phyloP scores from a whole-genome alignment of 2,329 filamentous ascomycete genomes.

The Dactylonectria macrodidyma region DNA sequence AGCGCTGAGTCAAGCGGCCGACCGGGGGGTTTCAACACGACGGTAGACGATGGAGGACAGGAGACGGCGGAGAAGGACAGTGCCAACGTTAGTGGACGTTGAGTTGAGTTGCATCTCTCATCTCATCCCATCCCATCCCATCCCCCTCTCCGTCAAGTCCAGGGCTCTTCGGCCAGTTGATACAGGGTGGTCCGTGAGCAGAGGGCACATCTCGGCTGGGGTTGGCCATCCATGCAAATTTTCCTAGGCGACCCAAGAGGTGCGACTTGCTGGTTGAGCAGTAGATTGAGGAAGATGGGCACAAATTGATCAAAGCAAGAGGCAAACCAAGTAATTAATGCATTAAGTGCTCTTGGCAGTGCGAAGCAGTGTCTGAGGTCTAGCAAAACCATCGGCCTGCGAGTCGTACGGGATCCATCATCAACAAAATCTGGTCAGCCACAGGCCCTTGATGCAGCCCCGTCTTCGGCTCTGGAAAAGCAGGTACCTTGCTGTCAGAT shows the following conservation, averaged over 20 bases:
- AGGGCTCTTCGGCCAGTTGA: conserved; percentile 19
- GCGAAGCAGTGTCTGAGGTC: conserved; percentile 14
- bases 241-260: conserved; percentile 27
- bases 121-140: conserved; percentile 29
- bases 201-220: conserved; percentile 29
- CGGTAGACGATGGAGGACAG: conserved; percentile 19
- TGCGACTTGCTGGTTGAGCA: conserved; percentile 11
- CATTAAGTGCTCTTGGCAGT: conserved; percentile 18
- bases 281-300: conserved; percentile 2
- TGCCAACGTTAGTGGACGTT: conserved; percentile 28
- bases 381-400: conserved; percentile 19
- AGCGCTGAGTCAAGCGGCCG: conserved; percentile 44
- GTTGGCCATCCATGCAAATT: conserved; percentile 28
- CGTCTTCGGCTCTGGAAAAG: conserved; percentile 4
- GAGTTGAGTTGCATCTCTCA: conserved; percentile 9
- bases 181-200: conserved; percentile 29
- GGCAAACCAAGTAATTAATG: background rate
- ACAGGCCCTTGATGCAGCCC: conserved; percentile 8
- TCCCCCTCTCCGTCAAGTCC: conserved; percentile 18
- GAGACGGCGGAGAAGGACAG: conserved; percentile 22
- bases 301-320: conserved; percentile 20
- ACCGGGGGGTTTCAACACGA: conserved; percentile 7
- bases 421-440: conserved; percentile 12
- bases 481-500: conserved; percentile 4
- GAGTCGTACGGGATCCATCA: conserved; percentile 23